These are phyloP conservation scores for Groenewaldozyma tartarivorans DNA, from an alignment of 805 yeast species.

Conservation along the genomic window DNA sequence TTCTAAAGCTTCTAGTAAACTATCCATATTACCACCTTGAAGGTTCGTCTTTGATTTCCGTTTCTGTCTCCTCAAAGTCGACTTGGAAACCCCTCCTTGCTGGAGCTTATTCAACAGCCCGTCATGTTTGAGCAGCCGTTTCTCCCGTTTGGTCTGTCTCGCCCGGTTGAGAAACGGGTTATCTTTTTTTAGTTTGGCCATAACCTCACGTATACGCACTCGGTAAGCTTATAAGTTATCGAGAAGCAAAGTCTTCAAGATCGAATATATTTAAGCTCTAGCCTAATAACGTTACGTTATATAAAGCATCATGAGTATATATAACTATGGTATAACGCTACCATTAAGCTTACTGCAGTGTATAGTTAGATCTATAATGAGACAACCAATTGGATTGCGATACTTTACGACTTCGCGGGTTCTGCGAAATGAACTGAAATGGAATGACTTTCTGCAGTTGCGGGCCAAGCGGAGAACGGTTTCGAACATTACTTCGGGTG, in stretches of 20 bases:
- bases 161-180: constrained; percentile 13
- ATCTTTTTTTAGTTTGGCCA: constrained; percentile 5
- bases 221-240: no score
- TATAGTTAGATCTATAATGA: no score
- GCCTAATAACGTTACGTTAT: no score
- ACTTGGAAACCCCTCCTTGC: constrained; percentile 20
- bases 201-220: background rate
- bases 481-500: constrained; percentile 56
- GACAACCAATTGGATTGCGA: no score
- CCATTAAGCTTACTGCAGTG: no score
- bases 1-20: constrained; percentile 11
- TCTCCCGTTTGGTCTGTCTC: constrained; percentile 16
- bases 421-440: constrained; percentile 39
- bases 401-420: no score
- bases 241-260: no score
- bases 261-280: no score
- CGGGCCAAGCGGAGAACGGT: constrained; percentile 67
- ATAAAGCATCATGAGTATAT: no score
- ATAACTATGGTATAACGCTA: no score
- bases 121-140: constrained; percentile 13
- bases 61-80: constrained; percentile 14
- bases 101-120: constrained; percentile 8
- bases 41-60: constrained; percentile 14
- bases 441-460: constrained; percentile 74
- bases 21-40: constrained; percentile 11